Evolutionary conservation across 2,329 filamentous ascomycete genomes (phyloP), one percentile per base, ranked within the genome.

Genomic region (Trichoderma sp.): DNA sequence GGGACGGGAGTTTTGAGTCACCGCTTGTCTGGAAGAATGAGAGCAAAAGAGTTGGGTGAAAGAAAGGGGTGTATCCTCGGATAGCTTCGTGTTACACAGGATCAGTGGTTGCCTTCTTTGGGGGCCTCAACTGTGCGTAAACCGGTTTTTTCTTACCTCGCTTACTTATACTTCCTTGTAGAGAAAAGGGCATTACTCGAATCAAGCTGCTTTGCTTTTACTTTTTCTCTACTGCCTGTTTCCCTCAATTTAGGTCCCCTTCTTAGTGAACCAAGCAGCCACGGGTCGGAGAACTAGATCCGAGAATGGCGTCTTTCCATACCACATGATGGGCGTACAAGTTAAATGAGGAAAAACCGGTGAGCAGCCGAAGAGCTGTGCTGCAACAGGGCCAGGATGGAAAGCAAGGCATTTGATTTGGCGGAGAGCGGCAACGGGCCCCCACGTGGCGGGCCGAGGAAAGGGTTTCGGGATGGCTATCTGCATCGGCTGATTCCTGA

Each of bases 401-500:
- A 16, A 26, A 34, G n/a, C 30, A 56, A 61, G 46, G 13, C 16
- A 13, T 28, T 46, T 39, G 37, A 54, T 66, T 32, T 51, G 55
- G 46, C 37, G 21, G 52, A 28, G 65, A 34, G 54, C 39, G 11
- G 43, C 54, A 59, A 43, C 56, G 16, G 28, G 30, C 24, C 68
- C 56, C 63, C 68, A 69, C 68, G 68, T 69, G 68, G 68, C 68
- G 37, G 63, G 64, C 68, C 58, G 49, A 37, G 39, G 46, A 24
- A 58, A 51, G 51, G 59, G 59, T 43, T 37, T 64, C 37, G 46
- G 64, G 37, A 54, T 39, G 51, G 51, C 7, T 69, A 66, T 67
- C 63, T 43, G 58, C 63, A 69, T 69, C 63, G 68, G 61, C 58
- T 67, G 68, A 61, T 67, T 58, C 68, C 68, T 55, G 46, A 69